Evolutionary conservation across 2,329 filamentous ascomycete species (phyloP), one percentile per base, ranked within the genome.

Genomic region (Mollisia scopiformis): DNA sequence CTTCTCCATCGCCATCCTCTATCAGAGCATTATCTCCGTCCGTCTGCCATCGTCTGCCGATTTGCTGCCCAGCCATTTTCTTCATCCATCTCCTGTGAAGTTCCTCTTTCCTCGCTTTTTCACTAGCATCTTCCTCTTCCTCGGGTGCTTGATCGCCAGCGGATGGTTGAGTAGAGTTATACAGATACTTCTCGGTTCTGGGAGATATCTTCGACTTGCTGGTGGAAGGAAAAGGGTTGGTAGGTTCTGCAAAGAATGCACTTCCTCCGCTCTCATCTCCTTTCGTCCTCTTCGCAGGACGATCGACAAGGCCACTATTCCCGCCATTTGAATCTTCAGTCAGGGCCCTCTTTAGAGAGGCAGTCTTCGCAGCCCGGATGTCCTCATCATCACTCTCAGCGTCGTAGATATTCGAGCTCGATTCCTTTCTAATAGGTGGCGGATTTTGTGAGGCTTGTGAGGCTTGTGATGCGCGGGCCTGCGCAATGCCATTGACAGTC

Each of bases 41-140:
- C 25, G 80, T 77, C 51, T 81, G 74, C 64, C 80, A 80, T 62
- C 88, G 81, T 70, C 86, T 86, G 56, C 66, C 63, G 90, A 84
- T 63, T 19, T 87, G 83, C 27, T 85, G 82, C 46, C 90, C 87
- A 0, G 94, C 93, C 2, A 99, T 84, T 74, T 94, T 97, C 80
- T 91, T 91, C 31, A 98, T 89, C 71, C 98, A 99, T 69, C 88
- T 90, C 63, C 84, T 82, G 73, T 97, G 95, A 25, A 97, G 78
- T 52, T 86, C 87, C 61, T 90, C 85, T 71, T 89, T 93, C 61
- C 81, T 80, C 64, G 79, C 84, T 66, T 78, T 82, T 1, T 79
- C 79, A 2, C 78, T 77, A 56, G 84, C 84, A 6, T 82, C 80
- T 14, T 85, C 81, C 1, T 78, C 75, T 2, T 76, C 75, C 14